Base-by-base conservation (phyloP, 176 grass and related monocot species). In the Phoenix roebelenii region DNA sequence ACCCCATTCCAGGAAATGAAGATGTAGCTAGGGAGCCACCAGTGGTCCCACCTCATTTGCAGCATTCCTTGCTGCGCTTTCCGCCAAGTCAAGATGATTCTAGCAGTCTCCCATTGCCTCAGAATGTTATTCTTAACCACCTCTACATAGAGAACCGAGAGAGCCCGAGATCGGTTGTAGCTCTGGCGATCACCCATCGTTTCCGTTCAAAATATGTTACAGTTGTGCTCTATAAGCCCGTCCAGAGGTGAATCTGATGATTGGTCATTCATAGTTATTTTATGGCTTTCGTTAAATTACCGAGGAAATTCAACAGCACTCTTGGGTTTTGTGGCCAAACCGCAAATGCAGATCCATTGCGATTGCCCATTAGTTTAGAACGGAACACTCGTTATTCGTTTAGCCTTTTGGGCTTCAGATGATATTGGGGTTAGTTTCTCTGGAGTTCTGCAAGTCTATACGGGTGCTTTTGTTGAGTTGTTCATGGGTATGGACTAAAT, bases 91-190 rank as follows among this genome's bases (percentile, higher is more conserved):
- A 53, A 44, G 70, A 63, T 23, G 70, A 53, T 52, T 28, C 25
- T 2, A 55, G 22, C 26, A 62, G 16, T 24, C 49, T 72, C 59
- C 59, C 59, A 3, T 1, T 48, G 18, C 70, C 70, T 23, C 58
- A 63, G 26, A 72, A 63, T 12, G 50, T 60, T 24, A 55, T 61
- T 17, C 70, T 72, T 5, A 72, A 72, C 28, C 70, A 72, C 9
- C 70, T 72, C 14, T 72, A 72, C 59, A 62, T 72, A 9, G 70
- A 72, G 70, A 72, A 72, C 25, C 58, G 70, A 6, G 70, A 63
- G 17, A 50, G 25, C 5, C 59, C 49, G 1, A 72, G 70, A 63
- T 53, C 59, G 7, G 69, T 72, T 10, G 35, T 72, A 4, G 69
- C 69, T 53, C 50, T 72, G 23, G 69, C 57, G 48, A 72, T 60